Percentiles rank a stretch among this genome's conserved stretches.
phyloP scores from a whole-genome alignment of 106 monocot genomes.

The Phalaenopsis aphrodite region DNA sequence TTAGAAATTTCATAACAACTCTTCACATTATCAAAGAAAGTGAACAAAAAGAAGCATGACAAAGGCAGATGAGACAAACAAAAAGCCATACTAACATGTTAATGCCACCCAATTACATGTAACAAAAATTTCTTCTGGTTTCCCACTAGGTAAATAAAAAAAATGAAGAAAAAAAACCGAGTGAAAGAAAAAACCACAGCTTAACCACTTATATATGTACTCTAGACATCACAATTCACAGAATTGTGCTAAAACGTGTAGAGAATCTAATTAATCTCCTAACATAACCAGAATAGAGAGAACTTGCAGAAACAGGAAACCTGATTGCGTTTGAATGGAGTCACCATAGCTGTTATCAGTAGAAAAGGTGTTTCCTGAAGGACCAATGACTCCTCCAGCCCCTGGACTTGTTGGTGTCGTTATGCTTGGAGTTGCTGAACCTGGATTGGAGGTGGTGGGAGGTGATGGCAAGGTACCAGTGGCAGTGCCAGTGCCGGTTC shows the following conservation, averaged over 20 bases:
- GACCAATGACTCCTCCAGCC: conserved; percentile 3
- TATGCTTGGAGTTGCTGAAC: neutral
- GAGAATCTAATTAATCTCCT: neutral
- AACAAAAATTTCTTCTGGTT: neutral
- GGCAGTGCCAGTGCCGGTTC: neutral
- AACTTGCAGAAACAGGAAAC: neutral
- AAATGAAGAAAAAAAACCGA: neutral
- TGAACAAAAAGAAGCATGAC: neutral
- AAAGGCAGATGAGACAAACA: neutral
- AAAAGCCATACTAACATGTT: neutral
- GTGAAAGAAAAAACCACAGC: neutral
- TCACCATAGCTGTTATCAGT: neutral
- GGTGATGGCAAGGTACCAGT: neutral
- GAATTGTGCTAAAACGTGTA: neutral
- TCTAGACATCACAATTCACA: neutral
- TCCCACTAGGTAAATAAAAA: neutral
- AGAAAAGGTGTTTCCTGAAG: neutral
- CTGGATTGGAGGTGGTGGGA: neutral
- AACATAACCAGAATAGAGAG: neutral
- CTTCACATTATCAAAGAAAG: neutral
- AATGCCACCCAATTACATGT: too few species aligned
- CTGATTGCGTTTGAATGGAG: neutral
- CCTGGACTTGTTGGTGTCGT: neutral
- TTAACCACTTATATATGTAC: neutral
- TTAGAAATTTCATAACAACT: too few species aligned